Evolutionary conservation across 1,284 basidiomycete genomes (phyloP), one percentile per base, ranked within the genome.

Genomic region (Fomes fomentarius): DNA sequence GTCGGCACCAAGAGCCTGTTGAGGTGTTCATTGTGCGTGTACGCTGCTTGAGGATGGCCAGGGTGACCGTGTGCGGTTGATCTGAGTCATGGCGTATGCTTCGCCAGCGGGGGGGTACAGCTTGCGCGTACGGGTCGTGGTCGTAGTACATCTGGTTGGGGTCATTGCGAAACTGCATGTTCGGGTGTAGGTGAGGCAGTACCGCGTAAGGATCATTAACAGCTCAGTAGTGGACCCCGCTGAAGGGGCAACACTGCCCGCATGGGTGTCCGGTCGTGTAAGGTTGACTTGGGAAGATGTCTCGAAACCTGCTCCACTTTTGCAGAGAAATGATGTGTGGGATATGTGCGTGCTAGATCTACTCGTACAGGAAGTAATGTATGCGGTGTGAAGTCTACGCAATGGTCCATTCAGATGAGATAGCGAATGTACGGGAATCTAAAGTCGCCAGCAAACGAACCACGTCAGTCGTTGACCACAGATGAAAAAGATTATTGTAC

Each of bases 101-200:
- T 91, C 89, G 34, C 63, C 66, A 42, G n/a, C n/a, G n/a, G n/a
- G 48, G 63, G 44, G 58, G 87, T 6, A 88, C 74, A 11, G 88
- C 87, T 1, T 88, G 87, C 17, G 79, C 79, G 68, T 92, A 93
- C 17, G 90, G 90, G 68, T 91, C 65, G 65, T 91, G 46, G 54
- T 68, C 89, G 65, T 92, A 92, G 69, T 81, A 89, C 3, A 67
- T 76, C 68, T 71, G 66, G 39, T 63, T 69, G 1, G 89, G 87
- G 57, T 91, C 88, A 63, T 92, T 90, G 55, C 70, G 79, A 68
- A 91, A 92, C 0, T 87, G 85, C 63, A 66, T 65, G 65, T 81
- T 87, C 12, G 89, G 89, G 69, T 91, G 89, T 40, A 89, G 71
- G 59, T 91, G 88, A 9, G 89, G 89, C n/a, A 91, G 89, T 1